Evolutionary conservation across 345 rosid genomes (phyloP), one percentile per base, ranked within the genome.

Genomic region (Mercurialis annua): DNA sequence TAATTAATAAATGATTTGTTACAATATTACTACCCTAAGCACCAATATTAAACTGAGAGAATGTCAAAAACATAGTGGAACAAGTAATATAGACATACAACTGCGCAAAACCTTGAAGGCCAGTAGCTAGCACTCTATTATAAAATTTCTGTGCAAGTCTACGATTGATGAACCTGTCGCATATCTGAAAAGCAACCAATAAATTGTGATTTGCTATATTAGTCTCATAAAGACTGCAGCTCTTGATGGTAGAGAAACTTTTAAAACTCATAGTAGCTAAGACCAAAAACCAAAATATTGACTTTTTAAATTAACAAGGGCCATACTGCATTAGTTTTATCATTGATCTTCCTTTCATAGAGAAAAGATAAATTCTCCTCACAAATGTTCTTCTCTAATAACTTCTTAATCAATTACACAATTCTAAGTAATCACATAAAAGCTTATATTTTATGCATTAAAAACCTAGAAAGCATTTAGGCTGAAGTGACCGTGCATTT

Each of bases 81-180:
- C 43, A 27, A 42, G 58, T 26, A 48, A 59, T 20, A 26, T 14
- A 56, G 59, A 70, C 83, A 50, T 76, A 80, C 83, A 67, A 27
- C 68, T 71, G 67, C 9, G 81, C 81, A 71, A 70, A 80, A 76
- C 72, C 76, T 71, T 64, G 70, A 3, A 80, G 78, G 56, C 83
- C 83, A 59, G 61, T 7, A 31, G 66, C 26, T 42, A 80, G 63
- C 26, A 47, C 75, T 68, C 47, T 73, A 59, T 64, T 66, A 71
- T 80, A 80, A 10, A 73, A 42, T 52, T 67, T 76, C 65, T 80
- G 83, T 6, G 43, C 48, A 55, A 61, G 61, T 52, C 65, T 70
- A 44, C 83, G 81, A 59, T 64, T 68, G 38, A 80, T 67, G 58
- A 73, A 80, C 73, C 83, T 80, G 66, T 80, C 83, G 60, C 81